Base-by-base conservation (phyloP, 2,329 filamentous ascomycete species). In the Thielaviopsis ethacetica region DNA sequence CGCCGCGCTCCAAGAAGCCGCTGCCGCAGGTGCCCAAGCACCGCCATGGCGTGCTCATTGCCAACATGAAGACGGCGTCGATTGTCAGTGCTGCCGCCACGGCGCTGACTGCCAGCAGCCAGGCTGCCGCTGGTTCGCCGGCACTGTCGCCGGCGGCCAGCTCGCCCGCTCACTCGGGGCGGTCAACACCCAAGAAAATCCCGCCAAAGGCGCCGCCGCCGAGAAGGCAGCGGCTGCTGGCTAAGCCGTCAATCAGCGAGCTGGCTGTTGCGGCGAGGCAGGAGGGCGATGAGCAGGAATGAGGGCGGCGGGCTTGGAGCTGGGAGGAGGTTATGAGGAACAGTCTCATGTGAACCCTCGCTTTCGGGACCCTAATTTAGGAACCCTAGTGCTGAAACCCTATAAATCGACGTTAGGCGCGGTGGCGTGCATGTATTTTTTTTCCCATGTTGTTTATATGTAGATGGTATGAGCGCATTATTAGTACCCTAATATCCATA, bases 11-110 rank as follows among this genome's bases (percentile, higher is more conserved):
- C 7, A 78, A 75, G 66, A 79, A 75, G 64, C 71, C 72, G 1
- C 67, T 79, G 4, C 80, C 80, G 1, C 75, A 73, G 53, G 76
- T 83, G 21, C 80, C 80, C 1, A 79, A 71, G 64, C 79, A 82
- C 62, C 72, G 76, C 2, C 79, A 82, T 60, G 79, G 80, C 7
- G 68, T 73, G 4, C 76, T 76, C 1, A 70, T 73, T 54, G 64
- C 69, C 12, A 70, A 70, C 30, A 26, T 47, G 1, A 66, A 67
- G 58, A 65, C 67, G 4, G 24, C 22, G 10, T 34, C 30, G 5
- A 34, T 34, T 10, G 38, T 70, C 65, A 52, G 27, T 65, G 19
- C 38, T 5, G 7, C 56, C 5, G 17, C 55, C 19, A 44, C 38
- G 5, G 30, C 30, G 2, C 30, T 34, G 7, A 12, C 30, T 2